Percentiles rank a stretch among this genome's conserved stretches.
Evolutionary conservation across 257 asterid genomes (phyloP).

Genomic region (Osmanthus fragrans): DNA sequence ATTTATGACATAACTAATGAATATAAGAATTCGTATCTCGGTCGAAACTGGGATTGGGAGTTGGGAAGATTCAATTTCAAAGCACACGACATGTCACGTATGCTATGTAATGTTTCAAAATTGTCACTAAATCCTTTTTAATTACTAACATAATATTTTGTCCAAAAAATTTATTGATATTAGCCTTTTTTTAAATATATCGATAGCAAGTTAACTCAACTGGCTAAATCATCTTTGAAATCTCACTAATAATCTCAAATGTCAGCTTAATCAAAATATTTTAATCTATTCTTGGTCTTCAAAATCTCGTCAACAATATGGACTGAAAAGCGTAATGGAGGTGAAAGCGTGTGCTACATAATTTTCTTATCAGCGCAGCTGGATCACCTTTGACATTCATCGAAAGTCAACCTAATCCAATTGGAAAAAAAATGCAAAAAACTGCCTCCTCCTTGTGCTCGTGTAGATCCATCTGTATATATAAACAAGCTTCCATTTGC

Average conservation of each 20-base stretch:
- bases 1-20: neutral
- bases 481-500: conserved; percentile 28
- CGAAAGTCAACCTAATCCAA: conserved; percentile 45
- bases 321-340: conserved; percentile 25
- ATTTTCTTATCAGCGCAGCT: conserved; percentile 24
- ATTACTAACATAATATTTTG: neutral
- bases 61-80: too few species aligned
- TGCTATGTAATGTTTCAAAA: neutral
- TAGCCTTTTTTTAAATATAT: too few species aligned
- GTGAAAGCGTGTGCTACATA: conserved; percentile 44
- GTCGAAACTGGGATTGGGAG: too few species aligned
- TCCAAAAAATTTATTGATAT: neutral
- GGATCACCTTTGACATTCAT: conserved; percentile 46
- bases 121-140: neutral
- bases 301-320: conserved; percentile 42
- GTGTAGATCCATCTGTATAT: conserved; percentile 19
- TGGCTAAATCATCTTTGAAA: too few species aligned
- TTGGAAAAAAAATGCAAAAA: conserved; percentile 12
- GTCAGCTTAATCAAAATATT: neutral
- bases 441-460: conserved; percentile 20
- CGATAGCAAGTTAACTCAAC: too few species aligned
- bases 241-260: neutral
- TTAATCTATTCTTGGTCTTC: conserved; percentile 7
- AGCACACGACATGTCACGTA: neutral
- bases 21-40: too few species aligned